These are phyloP conservation scores for Flaveria linearis DNA, from an alignment of 129 eudicot species.

Conservation along the genomic window DNA sequence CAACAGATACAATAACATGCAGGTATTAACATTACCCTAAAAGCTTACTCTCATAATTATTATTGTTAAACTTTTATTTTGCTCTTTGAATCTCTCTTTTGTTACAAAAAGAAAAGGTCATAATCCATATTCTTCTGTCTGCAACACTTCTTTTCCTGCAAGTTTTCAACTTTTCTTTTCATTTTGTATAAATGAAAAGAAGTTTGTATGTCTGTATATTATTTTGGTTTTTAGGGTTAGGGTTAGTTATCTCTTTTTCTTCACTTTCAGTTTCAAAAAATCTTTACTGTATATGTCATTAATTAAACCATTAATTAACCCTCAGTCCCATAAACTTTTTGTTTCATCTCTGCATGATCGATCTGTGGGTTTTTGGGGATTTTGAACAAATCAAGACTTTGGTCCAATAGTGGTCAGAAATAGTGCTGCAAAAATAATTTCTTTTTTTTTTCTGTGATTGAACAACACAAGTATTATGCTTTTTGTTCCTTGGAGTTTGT, in stretches of 20 bases:
- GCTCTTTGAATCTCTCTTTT: slow-evolving; percentile 28
- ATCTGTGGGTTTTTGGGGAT: slow-evolving; percentile 57
- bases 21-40: slow-evolving; percentile 53
- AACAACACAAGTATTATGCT: slow-evolving; percentile 76
- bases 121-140: slow-evolving; percentile 42
- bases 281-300: slow-evolving; percentile 17
- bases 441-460: slow-evolving; percentile 63
- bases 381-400: slow-evolving; percentile 52
- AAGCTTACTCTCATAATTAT: slow-evolving; percentile 16
- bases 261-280: slow-evolving; percentile 31
- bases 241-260: slow-evolving; percentile 41
- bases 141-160: slow-evolving; percentile 46
- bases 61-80: not conserved
- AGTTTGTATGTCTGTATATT: slow-evolving; percentile 22
- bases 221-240: slow-evolving; percentile 31
- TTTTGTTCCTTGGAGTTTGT: slow-evolving; percentile 88
- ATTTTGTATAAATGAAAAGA: slow-evolving; percentile 1
- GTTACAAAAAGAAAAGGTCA: slow-evolving; percentile 39
- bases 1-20: slow-evolving; percentile 98
- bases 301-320: slow-evolving; percentile 25
- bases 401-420: slow-evolving; percentile 59
- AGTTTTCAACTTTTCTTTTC: slow-evolving; percentile 56
- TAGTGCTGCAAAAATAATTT: slow-evolving; percentile 40
- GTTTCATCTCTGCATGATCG: slow-evolving; percentile 39
- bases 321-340: slow-evolving; percentile 27